These are phyloP conservation scores for Phoenix dactylifera DNA, from an alignment of 176 grass and related monocot species.

Conservation along the genomic window DNA sequence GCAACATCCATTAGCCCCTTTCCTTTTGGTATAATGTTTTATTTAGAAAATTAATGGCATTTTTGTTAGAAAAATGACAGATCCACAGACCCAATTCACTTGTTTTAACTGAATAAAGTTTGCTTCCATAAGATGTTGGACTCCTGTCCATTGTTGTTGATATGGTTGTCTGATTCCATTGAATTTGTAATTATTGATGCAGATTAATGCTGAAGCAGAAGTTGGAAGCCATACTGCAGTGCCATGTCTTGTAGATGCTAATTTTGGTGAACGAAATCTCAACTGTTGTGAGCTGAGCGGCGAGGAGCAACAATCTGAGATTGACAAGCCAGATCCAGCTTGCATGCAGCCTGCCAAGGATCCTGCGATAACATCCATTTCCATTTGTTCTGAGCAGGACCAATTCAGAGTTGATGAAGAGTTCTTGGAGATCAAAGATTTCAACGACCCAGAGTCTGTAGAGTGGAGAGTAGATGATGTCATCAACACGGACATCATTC, in stretches of 20 bases:
- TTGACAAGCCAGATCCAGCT: slow-evolving; percentile 34
- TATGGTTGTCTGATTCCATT: slow-evolving; percentile 10
- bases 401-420: slow-evolving; percentile 40
- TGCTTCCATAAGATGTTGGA: background rate
- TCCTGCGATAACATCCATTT: slow-evolving; percentile 17
- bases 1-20: too few species aligned
- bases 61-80: too few species aligned
- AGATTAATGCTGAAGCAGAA: slow-evolving; percentile 23
- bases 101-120: background rate
- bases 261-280: background rate
- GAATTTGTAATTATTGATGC: slow-evolving; percentile 17
- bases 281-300: background rate
- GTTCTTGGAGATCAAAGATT: slow-evolving; percentile 87
- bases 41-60: too few species aligned
- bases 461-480: slow-evolving; percentile 23
- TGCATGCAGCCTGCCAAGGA: slow-evolving; percentile 22
- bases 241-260: slow-evolving; percentile 11
- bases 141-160: background rate
- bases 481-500: slow-evolving; percentile 16
- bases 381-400: background rate
- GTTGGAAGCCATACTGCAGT: slow-evolving; percentile 4
- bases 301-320: slow-evolving; percentile 6
- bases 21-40: too few species aligned
- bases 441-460: slow-evolving; percentile 38
- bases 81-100: background rate